phyloP scores from a whole-genome alignment of 495 filamentous ascomycete genomes.

The Neurospora intermedia region DNA sequence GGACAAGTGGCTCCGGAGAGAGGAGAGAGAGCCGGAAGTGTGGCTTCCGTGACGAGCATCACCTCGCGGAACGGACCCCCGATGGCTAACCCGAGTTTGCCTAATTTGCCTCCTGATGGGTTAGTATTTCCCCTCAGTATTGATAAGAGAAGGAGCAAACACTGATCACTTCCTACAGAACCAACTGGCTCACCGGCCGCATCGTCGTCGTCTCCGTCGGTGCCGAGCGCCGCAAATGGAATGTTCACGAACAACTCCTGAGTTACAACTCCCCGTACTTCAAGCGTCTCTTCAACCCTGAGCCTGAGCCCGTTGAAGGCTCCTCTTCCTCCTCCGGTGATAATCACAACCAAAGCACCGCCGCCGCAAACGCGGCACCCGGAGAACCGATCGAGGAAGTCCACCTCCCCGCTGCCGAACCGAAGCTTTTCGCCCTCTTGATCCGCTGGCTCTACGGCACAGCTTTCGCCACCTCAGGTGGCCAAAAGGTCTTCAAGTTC shows the following conservation, averaged over 20 bases:
- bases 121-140: background rate
- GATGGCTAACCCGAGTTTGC: background rate
- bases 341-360: background rate
- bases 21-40: background rate
- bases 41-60: background rate
- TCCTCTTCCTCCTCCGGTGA: background rate
- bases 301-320: background rate
- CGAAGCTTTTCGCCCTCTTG: conserved; percentile 15
- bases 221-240: conserved; percentile 5
- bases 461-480: conserved; percentile 5
- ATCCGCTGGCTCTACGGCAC: conserved; percentile 23
- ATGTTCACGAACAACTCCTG: conserved; percentile 20
- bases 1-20: background rate
- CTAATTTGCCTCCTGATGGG: background rate
- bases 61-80: background rate
- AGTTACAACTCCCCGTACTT: conserved; percentile 15
- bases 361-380: no score
- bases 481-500: conserved; percentile 8
- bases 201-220: conserved; percentile 15
- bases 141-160: background rate
- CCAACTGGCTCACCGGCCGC: conserved; percentile 14
- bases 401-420: conserved; percentile 7
- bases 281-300: conserved; percentile 3
- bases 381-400: conserved; percentile 2
- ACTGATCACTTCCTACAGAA: background rate